phyloP scores from a whole-genome alignment of 768 basidiomycete species.

The Lentinus tigrinus region DNA sequence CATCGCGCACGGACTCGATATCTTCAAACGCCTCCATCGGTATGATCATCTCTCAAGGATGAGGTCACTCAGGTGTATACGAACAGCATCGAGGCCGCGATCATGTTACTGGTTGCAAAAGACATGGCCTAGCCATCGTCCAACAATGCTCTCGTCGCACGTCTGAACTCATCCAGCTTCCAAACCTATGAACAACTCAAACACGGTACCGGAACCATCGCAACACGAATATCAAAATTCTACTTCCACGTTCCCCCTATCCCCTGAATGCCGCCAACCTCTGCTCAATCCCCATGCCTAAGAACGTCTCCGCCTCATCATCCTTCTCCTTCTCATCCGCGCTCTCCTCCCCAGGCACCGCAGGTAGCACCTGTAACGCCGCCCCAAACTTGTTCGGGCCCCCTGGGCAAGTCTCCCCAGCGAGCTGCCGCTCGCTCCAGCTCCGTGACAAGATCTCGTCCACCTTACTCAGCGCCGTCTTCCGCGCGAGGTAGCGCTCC shows the following conservation, averaged over 20 bases:
- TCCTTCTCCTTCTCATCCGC: neutral
- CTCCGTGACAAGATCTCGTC: slow-evolving; percentile 29
- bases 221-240: neutral
- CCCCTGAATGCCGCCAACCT: slow-evolving; percentile 9
- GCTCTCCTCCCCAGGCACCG: neutral
- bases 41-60: no score
- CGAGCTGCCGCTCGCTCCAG: slow-evolving; percentile 25
- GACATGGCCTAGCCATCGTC: no score
- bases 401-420: neutral
- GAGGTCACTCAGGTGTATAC: no score
- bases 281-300: slow-evolving; percentile 18
- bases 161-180: neutral
- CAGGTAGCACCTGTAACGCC: neutral
- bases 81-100: no score
- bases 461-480: slow-evolving; percentile 28
- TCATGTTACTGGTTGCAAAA: no score
- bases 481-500: slow-evolving; percentile 27
- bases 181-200: no score
- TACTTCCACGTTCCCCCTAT: neutral
- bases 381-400: slow-evolving; percentile 8
- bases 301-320: slow-evolving; percentile 4
- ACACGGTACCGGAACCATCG: neutral
- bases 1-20: neutral
- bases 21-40: neutral
- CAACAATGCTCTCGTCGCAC: neutral